phyloP scores from a whole-genome alignment of 1,139 yeast species.

The Petasospora fabianii region DNA sequence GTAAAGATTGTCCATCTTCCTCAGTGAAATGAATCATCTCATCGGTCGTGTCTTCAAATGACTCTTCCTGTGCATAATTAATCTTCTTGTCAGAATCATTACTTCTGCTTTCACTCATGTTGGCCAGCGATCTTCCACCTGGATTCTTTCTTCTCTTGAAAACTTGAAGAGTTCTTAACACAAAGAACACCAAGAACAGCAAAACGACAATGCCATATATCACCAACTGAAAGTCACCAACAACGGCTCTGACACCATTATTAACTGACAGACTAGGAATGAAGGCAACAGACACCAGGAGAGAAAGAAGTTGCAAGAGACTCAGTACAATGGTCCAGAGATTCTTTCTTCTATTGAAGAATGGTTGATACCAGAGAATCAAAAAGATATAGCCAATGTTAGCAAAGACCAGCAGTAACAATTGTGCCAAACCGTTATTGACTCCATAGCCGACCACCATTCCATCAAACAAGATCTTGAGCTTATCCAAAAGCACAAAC shows the following conservation, averaged over 20 bases:
- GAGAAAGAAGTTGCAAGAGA: constrained; percentile 2
- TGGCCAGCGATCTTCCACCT: too few relatives aligned
- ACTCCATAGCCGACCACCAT: constrained; percentile 44
- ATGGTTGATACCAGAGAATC: constrained; percentile 39
- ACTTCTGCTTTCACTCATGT: neutral
- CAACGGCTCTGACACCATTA: constrained; percentile 4
- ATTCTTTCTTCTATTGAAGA: constrained; percentile 25
- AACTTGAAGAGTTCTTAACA: constrained; percentile 6
- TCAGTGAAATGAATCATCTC: neutral
- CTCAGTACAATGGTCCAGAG: constrained; percentile 9
- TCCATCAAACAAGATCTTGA: constrained; percentile 34
- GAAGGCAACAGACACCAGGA: constrained; percentile 8
- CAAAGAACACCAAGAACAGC: constrained; percentile 8
- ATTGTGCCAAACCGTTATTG: constrained; percentile 42
- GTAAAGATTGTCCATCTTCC: neutral
- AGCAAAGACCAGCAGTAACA: constrained; percentile 36
- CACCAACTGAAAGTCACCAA: constrained; percentile 14
- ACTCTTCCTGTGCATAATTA: neutral
- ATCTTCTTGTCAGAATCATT: too few relatives aligned
- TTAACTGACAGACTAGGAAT: constrained; percentile 4
- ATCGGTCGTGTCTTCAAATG: neutral
- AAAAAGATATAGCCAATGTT: constrained; percentile 36
- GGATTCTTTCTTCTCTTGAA: neutral
- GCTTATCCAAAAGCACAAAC: constrained; percentile 37
- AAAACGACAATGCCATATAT: constrained; percentile 6